Conservation (phyloP, 2,329 filamentous ascomycete species). For the Intubia oerlemansii region DNA sequence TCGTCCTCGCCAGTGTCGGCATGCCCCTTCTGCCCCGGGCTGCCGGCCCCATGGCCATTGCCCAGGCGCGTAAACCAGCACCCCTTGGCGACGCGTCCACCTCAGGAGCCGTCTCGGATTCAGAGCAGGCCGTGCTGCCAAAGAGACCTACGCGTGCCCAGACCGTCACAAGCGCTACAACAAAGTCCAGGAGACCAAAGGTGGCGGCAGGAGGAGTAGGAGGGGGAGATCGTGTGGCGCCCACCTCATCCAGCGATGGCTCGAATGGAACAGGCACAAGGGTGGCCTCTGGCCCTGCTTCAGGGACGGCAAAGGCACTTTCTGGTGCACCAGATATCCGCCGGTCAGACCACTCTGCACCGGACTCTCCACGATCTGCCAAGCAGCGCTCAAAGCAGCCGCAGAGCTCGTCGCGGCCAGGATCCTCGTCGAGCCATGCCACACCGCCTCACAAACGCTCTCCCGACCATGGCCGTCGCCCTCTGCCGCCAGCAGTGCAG, state of each 20-base stretch:
- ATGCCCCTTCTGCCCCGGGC: conserved; percentile 55
- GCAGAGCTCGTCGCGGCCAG: conserved; percentile 5
- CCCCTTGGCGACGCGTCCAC: conserved; percentile 31
- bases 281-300: too few species aligned
- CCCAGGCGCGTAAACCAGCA: conserved; percentile 58
- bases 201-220: conserved; percentile 14
- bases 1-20: conserved; percentile 57
- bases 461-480: not conserved
- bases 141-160: conserved; percentile 43
- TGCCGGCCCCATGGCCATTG: conserved; percentile 62
- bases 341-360: too few species aligned
- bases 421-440: conserved; percentile 12
- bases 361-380: too few species aligned
- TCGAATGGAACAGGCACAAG: too few species aligned
- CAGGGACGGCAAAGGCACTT: too few species aligned
- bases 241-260: too few species aligned
- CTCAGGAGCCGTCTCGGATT: conserved; percentile 6
- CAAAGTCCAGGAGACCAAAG: conserved; percentile 26
- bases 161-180: conserved; percentile 33
- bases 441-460: conserved; percentile 17
- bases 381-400: conserved; percentile 3
- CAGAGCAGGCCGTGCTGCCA: conserved; percentile 7
- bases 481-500: conserved; percentile 19
- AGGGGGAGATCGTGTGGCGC: too few species aligned
- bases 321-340: too few species aligned